Percentiles rank a stretch among this genome's conserved stretches.
Conservation (phyloP, 1,284 basidiomycete species). For the Heterobasidion occidentale region DNA sequence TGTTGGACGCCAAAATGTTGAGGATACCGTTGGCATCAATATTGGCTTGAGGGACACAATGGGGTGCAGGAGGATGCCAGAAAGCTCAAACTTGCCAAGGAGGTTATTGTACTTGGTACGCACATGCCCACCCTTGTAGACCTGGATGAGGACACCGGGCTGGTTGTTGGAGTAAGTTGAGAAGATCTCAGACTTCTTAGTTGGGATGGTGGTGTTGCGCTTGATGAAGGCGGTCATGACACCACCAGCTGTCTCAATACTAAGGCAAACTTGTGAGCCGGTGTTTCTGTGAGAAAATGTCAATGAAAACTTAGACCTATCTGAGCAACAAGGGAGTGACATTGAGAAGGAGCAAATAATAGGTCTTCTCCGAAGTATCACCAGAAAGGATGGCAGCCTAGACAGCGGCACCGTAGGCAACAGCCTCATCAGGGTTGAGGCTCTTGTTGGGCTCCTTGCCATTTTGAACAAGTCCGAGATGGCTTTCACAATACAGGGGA, state of each 20-base stretch:
- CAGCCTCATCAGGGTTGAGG: slow-evolving; percentile 99
- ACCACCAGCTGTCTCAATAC: slow-evolving; percentile 99
- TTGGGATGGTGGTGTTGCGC: slow-evolving; percentile 98
- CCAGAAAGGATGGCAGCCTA: slow-evolving; percentile 98
- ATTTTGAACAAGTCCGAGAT: slow-evolving; percentile 99
- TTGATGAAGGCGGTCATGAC: slow-evolving; percentile 98
- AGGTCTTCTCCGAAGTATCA: slow-evolving; percentile 97
- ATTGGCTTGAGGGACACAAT: slow-evolving; percentile 98
- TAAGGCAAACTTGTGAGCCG: not conserved
- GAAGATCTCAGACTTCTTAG: slow-evolving; percentile 99
- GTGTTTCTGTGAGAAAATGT: slow-evolving; percentile 6
- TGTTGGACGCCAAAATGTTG: slow-evolving; percentile 94
- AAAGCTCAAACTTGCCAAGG: slow-evolving; percentile 98
- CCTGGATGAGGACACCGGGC: slow-evolving; percentile 97
- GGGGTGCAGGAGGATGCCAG: slow-evolving; percentile 97
- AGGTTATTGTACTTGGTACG: slow-evolving; percentile 99
- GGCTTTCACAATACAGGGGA: slow-evolving; percentile 96
- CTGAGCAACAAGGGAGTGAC: slow-evolving; percentile 92
- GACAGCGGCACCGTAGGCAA: slow-evolving; percentile 98
- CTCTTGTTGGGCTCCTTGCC: slow-evolving; percentile 94
- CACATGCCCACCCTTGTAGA: slow-evolving; percentile 98
- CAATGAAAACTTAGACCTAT: too few species aligned
- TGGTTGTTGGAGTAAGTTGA: slow-evolving; percentile 99
- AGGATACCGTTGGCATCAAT: slow-evolving; percentile 98
- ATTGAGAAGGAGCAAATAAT: slow-evolving; percentile 95